Evolutionary conservation across 768 basidiomycete genomes (phyloP), one percentile per base, ranked within the genome.

Genomic region (Leccinum pellstonianum): DNA sequence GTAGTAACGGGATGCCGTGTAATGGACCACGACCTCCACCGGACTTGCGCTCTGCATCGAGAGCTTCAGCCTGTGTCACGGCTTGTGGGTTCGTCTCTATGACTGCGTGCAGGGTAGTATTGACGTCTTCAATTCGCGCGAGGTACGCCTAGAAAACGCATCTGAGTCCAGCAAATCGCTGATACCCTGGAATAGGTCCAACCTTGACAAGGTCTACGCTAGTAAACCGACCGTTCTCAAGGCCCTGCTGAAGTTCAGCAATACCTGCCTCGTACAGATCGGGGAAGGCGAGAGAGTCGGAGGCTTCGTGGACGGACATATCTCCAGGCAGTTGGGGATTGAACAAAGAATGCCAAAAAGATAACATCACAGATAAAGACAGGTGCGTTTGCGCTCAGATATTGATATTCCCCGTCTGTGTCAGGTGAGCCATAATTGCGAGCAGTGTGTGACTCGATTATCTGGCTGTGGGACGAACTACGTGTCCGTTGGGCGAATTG

Each of bases 171-270:
- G 33, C 25, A 53, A 49, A 49, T 9, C 5, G 31, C 27, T 35
- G 37, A 53, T 12, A 25, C 2, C 6, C 1, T n/a, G 4, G 21
- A 1, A 25, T 4, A 21, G 10, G 21, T 56, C 55, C 35, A 43
- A 83, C 86, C 76, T 84, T 86, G 52, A 88, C 81, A 6, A 87
- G 77, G 64, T 87, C 83, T 12, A 85, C 82, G 60, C 86, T 86
- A 0, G 83, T 79, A 62, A 86, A 87, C 35, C 75, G 74, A 3
- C 81, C 77, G 5, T 75, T 75, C 43, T 79, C 73, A 7, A 87
- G 73, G 6, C 86, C 85, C 2, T 70, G 72, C 63, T 84, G 84
- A 11, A 87, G 75, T 56, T 86, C 84, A 0, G 74, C 49, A 21
- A 87, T 76, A 0, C 84, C 81, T 0, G 83, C 86, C 67, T 87